Conservation (phyloP, 2,329 filamentous ascomycete genomes). For the Cryphonectria parasitica region DNA sequence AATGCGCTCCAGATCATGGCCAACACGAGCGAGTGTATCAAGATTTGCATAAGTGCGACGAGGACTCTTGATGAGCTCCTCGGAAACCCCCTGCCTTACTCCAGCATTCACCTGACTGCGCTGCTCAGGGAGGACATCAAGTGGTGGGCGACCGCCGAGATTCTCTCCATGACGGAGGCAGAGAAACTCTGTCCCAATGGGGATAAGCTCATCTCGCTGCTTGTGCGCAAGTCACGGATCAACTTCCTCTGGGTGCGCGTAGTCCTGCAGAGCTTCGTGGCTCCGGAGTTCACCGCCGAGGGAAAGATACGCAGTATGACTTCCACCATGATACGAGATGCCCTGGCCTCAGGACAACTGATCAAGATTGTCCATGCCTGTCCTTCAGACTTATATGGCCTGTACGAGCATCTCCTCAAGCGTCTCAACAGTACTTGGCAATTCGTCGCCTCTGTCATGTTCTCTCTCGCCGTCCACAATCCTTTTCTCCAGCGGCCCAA, state of each 20-base stretch:
- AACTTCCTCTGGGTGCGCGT: conserved; percentile 7
- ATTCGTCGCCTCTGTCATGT: not conserved
- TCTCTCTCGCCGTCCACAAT: not conserved
- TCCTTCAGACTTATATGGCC: conserved; percentile 1
- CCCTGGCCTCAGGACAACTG: not conserved
- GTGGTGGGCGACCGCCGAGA: not conserved
- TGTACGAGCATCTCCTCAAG: not conserved
- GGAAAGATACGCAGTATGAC: not conserved
- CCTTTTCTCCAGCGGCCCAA: not conserved
- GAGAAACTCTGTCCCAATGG: not conserved
- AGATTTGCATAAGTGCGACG: conserved; percentile 5
- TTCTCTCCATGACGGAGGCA: not conserved
- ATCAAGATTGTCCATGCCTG: not conserved
- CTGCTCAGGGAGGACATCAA: conserved; percentile 3
- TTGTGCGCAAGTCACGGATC: not conserved
- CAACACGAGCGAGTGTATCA: not conserved
- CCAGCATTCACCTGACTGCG: conserved; percentile 4
- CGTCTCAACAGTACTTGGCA: not conserved
- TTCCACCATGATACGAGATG: not conserved
- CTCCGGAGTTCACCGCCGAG: not conserved
- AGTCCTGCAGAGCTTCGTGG: not conserved
- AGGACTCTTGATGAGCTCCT: not conserved
- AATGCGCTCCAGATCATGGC: not conserved
- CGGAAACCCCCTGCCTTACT: not conserved
- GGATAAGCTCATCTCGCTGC: not conserved